Evolutionary conservation across 345 rosid species (phyloP).

Genomic region (Populus euphratica): DNA sequence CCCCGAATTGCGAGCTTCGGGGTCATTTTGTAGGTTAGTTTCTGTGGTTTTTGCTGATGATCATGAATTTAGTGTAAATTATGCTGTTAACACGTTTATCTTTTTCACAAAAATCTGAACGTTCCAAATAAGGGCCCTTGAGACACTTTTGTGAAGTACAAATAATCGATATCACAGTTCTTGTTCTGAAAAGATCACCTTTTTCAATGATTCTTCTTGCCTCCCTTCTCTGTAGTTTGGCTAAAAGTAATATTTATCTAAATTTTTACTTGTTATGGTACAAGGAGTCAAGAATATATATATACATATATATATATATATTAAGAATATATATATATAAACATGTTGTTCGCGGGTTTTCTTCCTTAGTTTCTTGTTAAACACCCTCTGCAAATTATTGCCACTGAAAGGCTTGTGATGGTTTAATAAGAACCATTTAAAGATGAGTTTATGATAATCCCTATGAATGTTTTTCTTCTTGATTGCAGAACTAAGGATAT

Average conservation of each 20-base stretch:
- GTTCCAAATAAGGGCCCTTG: neutral
- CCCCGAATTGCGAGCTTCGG: conserved; percentile 58
- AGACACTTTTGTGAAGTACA: conserved; percentile 3
- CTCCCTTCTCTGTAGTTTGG: neutral
- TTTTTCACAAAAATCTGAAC: neutral
- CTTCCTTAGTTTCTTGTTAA: neutral
- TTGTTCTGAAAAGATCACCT: neutral
- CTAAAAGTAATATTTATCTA: neutral
- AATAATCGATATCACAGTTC: neutral
- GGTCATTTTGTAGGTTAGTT: conserved; percentile 93
- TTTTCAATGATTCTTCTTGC: neutral
- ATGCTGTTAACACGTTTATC: neutral
- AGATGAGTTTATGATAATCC: neutral
- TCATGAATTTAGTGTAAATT: neutral
- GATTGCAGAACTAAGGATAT: too few relatives aligned
- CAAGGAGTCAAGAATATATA: neutral
- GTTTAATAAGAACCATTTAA: too few relatives aligned
- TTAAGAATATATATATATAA: neutral
- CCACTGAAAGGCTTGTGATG: too few relatives aligned
- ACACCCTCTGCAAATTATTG: neutral
- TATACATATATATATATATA: neutral
- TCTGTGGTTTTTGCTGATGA: conserved; percentile 6
- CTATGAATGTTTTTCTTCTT: neutral
- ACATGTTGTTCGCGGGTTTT: neutral
- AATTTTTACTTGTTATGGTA: too few relatives aligned